Percentiles rank a stretch among this genome's conserved stretches.
phyloP scores from a whole-genome alignment of 2,329 filamentous ascomycete genomes.

The Elsinoe ampelina region DNA sequence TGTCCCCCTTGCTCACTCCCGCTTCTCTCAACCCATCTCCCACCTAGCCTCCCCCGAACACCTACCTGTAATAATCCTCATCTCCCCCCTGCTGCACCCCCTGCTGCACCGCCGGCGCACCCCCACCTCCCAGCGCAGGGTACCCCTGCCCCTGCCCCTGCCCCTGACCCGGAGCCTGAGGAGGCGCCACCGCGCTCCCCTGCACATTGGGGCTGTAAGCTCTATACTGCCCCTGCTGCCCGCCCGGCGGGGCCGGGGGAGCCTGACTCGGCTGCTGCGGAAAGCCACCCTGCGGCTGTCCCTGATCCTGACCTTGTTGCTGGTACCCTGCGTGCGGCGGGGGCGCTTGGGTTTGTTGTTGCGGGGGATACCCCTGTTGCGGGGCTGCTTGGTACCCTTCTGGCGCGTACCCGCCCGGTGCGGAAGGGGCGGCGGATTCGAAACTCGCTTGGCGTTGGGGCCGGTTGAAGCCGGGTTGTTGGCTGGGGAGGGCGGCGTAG shows the following conservation, averaged over 20 bases:
- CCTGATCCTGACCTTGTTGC: conserved; percentile 15
- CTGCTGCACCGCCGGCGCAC: conserved; percentile 17
- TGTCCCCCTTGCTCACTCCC: not conserved
- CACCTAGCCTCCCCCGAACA: conserved; percentile 20
- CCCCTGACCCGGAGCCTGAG: conserved; percentile 2
- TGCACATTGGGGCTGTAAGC: conserved; percentile 16
- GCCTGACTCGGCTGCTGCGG: conserved; percentile 17
- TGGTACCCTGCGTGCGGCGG: conserved; percentile 12
- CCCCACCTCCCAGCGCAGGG: conserved; percentile 11
- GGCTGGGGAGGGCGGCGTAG: conserved; percentile 18
- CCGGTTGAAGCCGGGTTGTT: conserved; percentile 13
- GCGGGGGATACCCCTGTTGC: conserved; percentile 10
- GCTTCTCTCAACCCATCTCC: not conserved
- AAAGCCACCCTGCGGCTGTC: conserved; percentile 14
- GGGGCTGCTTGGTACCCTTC: not conserved
- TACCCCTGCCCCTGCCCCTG: not conserved
- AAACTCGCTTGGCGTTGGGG: conserved; percentile 8
- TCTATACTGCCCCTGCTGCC: conserved; percentile 15
- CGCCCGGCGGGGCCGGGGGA: conserved; percentile 19
- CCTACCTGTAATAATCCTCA: conserved; percentile 28
- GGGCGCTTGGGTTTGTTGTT: conserved; percentile 3
- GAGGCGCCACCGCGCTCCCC: not conserved
- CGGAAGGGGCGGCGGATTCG: conserved; percentile 9
- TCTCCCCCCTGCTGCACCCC: conserved; percentile 19
- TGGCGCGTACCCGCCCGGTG: conserved; percentile 5